phyloP scores from a whole-genome alignment of 441 rosid genomes.

The Syzygium malaccense region DNA sequence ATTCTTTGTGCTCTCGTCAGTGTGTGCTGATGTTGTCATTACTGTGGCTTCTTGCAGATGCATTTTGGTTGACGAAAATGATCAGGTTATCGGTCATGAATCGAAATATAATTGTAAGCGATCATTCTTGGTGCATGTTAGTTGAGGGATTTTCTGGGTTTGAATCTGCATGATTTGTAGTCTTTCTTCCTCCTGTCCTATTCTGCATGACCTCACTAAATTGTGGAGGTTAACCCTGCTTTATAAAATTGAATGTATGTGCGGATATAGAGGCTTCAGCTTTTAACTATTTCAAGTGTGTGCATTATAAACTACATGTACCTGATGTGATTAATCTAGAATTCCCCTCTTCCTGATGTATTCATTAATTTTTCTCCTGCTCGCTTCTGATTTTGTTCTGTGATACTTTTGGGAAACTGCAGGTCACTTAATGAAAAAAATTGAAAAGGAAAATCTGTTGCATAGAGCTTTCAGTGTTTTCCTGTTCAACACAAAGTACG shows the following conservation, averaged over 20 bases:
- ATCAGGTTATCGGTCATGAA: conserved; percentile 78
- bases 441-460: conserved; percentile 61
- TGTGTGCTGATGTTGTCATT: background rate
- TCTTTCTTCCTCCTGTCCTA: background rate
- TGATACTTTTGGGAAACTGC: conserved; percentile 9
- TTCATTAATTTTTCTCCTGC: background rate
- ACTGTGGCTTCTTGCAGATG: conserved; percentile 42
- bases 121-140: background rate
- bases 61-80: conserved; percentile 90
- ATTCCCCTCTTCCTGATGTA: background rate
- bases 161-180: background rate
- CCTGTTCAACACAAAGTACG: conserved; percentile 82
- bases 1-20: background rate
- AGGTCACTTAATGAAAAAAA: conserved; percentile 98
- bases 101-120: conserved; percentile 83
- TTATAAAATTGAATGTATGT: background rate
- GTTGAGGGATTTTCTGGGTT: background rate
- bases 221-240: background rate
- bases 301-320: background rate
- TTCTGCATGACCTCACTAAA: background rate
- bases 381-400: background rate
- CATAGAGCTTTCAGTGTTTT: conserved; percentile 98
- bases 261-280: background rate
- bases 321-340: background rate
- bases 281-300: background rate